Percentiles rank a stretch among this genome's conserved stretches.
Conservation (phyloP, 2,329 filamentous ascomycete species). For the Calonectria pauciramosa region DNA sequence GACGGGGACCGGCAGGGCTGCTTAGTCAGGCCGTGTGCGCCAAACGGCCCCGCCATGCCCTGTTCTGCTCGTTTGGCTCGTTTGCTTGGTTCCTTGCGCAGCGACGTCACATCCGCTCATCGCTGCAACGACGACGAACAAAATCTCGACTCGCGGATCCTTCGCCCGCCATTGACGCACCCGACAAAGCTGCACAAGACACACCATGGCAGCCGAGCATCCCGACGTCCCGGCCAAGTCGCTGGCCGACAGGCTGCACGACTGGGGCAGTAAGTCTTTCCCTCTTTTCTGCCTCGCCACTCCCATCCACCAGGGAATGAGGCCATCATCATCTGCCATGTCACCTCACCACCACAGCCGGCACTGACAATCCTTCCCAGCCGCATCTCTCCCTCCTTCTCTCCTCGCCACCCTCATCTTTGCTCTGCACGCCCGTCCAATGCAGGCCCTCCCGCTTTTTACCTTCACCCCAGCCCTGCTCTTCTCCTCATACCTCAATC, state of each 20-base stretch:
- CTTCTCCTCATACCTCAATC: slow-evolving; percentile 71
- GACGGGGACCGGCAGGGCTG: neutral
- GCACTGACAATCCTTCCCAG: slow-evolving; percentile 50
- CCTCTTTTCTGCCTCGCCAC: slow-evolving; percentile 13
- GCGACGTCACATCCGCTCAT: slow-evolving; percentile 19
- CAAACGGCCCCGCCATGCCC: neutral
- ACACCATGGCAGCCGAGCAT: slow-evolving; percentile 48
- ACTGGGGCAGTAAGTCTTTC: slow-evolving; percentile 64
- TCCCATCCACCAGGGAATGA: neutral
- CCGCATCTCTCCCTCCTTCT: slow-evolving; percentile 67
- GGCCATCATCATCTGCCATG: neutral
- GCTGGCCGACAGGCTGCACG: slow-evolving; percentile 53
- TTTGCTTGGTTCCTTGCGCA: neutral
- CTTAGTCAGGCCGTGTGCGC: slow-evolving; percentile 3
- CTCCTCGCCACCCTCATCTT: slow-evolving; percentile 69
- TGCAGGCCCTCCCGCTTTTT: slow-evolving; percentile 66
- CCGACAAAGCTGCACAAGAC: neutral
- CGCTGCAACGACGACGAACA: slow-evolving; percentile 10
- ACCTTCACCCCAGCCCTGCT: slow-evolving; percentile 66
- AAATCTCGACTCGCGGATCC: slow-evolving; percentile 16
- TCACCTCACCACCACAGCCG: neutral
- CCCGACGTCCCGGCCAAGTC: slow-evolving; percentile 49
- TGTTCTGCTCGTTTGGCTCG: neutral
- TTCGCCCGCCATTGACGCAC: slow-evolving; percentile 22
- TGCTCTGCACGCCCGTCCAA: slow-evolving; percentile 68